Percentiles rank a stretch among this genome's conserved stretches.
These are phyloP conservation scores for Candida sojae DNA, from an alignment of 1,139 yeast species.

Conservation along the genomic window DNA sequence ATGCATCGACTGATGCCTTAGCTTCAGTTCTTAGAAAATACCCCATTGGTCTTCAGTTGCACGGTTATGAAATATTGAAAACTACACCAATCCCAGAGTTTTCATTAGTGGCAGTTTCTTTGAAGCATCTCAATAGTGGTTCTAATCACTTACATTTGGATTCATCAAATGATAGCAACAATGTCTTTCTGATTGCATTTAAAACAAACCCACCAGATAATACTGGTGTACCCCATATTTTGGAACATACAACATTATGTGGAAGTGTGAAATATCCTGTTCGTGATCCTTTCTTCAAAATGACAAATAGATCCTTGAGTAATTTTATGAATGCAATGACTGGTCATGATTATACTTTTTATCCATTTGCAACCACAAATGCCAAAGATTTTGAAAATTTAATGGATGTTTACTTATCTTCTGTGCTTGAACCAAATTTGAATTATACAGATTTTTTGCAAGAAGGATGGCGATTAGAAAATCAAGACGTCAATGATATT, in stretches of 20 bases:
- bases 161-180: constrained; percentile 70
- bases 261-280: constrained; percentile 92
- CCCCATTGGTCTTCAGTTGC: constrained; percentile 60
- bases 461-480: constrained; percentile 98
- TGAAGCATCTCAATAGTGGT: constrained; percentile 69
- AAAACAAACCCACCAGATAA: constrained; percentile 92
- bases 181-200: constrained; percentile 87
- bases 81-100: constrained; percentile 79
- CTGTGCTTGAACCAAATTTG: constrained; percentile 81
- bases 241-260: constrained; percentile 94
- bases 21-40: constrained; percentile 40
- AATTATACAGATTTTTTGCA: constrained; percentile 83
- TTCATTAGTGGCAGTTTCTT: constrained; percentile 73
- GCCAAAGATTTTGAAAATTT: constrained; percentile 76
- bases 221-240: constrained; percentile 94
- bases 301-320: constrained; percentile 84
- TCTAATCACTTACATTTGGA: constrained; percentile 85
- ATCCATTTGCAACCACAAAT: constrained; percentile 96
- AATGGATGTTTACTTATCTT: constrained; percentile 85
- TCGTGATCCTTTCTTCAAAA: constrained; percentile 95
- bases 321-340: constrained; percentile 99
- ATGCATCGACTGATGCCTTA: constrained; percentile 7
- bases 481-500: constrained; percentile 58
- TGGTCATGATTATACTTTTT: constrained; percentile 92
- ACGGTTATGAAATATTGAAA: constrained; percentile 66